A percentile compares a stretch with the other conserved stretches of the same genome.
Conservation (phyloP, 2,329 filamentous ascomycete species). For the Fusarium multiceps region DNA sequence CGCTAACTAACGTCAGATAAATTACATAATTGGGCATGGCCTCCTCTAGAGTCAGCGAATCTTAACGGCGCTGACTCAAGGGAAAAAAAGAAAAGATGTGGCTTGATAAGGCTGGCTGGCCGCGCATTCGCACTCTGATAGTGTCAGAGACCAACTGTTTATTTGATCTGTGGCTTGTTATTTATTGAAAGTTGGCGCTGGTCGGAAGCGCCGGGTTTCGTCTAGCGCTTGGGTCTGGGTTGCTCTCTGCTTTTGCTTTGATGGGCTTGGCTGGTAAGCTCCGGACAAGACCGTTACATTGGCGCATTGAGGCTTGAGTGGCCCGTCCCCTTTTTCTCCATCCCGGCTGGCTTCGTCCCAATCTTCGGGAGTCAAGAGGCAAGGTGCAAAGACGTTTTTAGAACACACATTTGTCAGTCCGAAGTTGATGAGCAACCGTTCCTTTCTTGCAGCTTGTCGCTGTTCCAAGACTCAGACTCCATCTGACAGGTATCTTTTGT, state of each 20-base stretch:
- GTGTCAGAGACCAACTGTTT: background rate
- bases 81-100: background rate
- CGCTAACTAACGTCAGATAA: constrained; percentile 20
- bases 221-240: constrained; percentile 15
- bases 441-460: background rate
- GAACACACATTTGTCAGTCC: background rate
- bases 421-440: background rate
- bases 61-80: background rate
- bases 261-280: background rate
- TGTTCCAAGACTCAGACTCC: background rate
- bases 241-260: background rate
- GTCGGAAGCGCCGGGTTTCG: constrained; percentile 10
- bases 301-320: constrained; percentile 22
- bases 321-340: background rate
- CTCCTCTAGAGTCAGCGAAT: background rate
- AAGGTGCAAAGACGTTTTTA: constrained; percentile 11
- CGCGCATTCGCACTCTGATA: background rate
- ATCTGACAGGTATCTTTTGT: background rate
- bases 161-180: background rate
- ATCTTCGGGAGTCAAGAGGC: constrained; percentile 1
- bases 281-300: constrained; percentile 29
- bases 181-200: background rate
- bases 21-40: constrained; percentile 15
- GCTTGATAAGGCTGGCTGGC: constrained; percentile 3
- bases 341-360: constrained; percentile 13